Conservation (phyloP, 805 yeast species). For the Saccharomycopsis lassenensis region DNA sequence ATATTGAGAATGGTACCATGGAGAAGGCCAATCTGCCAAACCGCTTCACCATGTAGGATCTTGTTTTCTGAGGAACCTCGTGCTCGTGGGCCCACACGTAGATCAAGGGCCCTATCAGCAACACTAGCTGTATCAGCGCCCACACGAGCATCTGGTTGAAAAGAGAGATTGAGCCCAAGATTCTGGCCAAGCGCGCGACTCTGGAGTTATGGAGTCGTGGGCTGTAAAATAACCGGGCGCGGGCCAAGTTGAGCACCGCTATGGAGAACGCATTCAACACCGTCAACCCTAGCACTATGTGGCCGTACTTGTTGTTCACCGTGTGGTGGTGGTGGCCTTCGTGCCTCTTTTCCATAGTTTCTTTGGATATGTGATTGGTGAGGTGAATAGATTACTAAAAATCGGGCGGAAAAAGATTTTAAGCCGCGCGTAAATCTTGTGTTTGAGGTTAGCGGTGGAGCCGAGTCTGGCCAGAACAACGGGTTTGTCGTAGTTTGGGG, state of each 20-base stretch:
- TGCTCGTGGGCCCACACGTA: neutral
- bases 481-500: too few relatives aligned
- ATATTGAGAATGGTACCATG: slow-evolving; percentile 46
- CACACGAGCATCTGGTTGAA: slow-evolving; percentile 28
- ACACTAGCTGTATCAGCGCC: slow-evolving; percentile 23
- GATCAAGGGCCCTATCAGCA: slow-evolving; percentile 24
- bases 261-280: slow-evolving; percentile 30
- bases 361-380: too few relatives aligned
- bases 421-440: too few relatives aligned
- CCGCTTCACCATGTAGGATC: slow-evolving; percentile 37
- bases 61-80: slow-evolving; percentile 26
- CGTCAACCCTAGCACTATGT: slow-evolving; percentile 34
- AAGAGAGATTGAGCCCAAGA: slow-evolving; percentile 27
- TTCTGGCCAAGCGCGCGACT: slow-evolving; percentile 25
- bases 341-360: too few relatives aligned
- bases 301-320: slow-evolving; percentile 53
- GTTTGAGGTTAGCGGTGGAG: too few relatives aligned
- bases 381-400: too few relatives aligned
- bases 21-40: slow-evolving; percentile 52
- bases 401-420: too few relatives aligned
- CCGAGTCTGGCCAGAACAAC: too few relatives aligned
- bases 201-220: slow-evolving; percentile 22
- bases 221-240: neutral
- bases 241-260: slow-evolving; percentile 24
- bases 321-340: slow-evolving; percentile 32